Evolutionary conservation across 306 rosid genomes (phyloP).

Genomic region (Sesbania bispinosa): DNA sequence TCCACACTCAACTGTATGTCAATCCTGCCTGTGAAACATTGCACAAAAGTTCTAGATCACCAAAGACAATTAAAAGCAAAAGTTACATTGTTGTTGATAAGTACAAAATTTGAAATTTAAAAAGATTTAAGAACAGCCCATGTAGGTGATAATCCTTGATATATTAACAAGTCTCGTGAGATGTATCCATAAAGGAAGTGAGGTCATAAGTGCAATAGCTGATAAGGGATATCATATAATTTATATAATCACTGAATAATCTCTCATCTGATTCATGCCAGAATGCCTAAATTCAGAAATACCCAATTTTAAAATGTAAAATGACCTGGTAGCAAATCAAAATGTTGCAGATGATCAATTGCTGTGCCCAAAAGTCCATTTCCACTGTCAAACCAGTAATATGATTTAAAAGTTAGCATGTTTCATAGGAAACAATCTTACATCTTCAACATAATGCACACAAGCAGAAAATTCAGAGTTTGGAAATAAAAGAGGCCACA

Average conservation of each 20-base stretch:
- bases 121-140: not conserved
- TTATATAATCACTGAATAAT: not conserved
- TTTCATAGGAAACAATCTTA: slow-evolving; percentile 1
- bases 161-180: no score
- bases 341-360: slow-evolving; percentile 66
- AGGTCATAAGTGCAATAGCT: not conserved
- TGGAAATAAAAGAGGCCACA: slow-evolving; percentile 1
- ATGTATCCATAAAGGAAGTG: not conserved
- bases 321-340: slow-evolving; percentile 79
- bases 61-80: not conserved
- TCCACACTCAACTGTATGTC: slow-evolving; percentile 54
- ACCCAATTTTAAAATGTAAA: slow-evolving; percentile 23
- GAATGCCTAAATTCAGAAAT: slow-evolving; percentile 29
- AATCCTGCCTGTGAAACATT: slow-evolving; percentile 52
- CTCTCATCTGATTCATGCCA: not conserved
- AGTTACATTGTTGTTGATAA: not conserved
- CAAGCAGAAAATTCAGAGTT: not conserved
- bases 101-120: not conserved
- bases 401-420: slow-evolving; percentile 22
- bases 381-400: slow-evolving; percentile 45
- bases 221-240: not conserved
- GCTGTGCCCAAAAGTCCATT: slow-evolving; percentile 42
- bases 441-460: slow-evolving; percentile 10
- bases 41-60: slow-evolving; percentile 9
- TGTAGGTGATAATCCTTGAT: not conserved